Percentiles rank a stretch among this genome's conserved stretches.
Evolutionary conservation across 345 rosid genomes (phyloP).

Genomic region (Lepidium sativum): DNA sequence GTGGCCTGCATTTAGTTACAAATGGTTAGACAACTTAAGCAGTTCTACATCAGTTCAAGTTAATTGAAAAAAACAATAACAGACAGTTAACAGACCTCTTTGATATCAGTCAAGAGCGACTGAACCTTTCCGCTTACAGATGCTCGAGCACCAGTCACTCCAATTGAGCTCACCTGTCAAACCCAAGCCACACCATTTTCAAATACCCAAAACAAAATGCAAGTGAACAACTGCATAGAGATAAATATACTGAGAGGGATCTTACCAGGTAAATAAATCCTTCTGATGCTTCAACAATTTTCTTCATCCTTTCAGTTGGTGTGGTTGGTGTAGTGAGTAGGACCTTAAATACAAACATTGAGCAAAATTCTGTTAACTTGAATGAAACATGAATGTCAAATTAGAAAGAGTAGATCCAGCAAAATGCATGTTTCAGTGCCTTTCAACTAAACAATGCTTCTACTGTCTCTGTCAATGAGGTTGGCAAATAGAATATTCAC

Average conservation of each 20-base stretch:
- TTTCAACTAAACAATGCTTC: not conserved
- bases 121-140: slow-evolving; percentile 62
- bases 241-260: not conserved
- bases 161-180: slow-evolving; percentile 76
- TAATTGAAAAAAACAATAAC: not conserved
- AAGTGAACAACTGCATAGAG: not conserved
- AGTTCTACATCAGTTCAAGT: not conserved
- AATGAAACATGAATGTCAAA: not conserved
- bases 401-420: not conserved
- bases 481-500: not conserved
- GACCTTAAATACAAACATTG: slow-evolving; percentile 42
- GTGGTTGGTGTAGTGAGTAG: slow-evolving; percentile 84
- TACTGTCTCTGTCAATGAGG: not conserved
- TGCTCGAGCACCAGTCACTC: slow-evolving; percentile 89
- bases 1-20: slow-evolving; percentile 37
- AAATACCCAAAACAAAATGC: not conserved
- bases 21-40: not conserved
- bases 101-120: slow-evolving; percentile 61
- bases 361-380: not conserved
- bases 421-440: slow-evolving; percentile 2
- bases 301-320: slow-evolving; percentile 63
- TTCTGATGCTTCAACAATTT: slow-evolving; percentile 76
- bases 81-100: slow-evolving; percentile 26
- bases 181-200: slow-evolving; percentile 4
- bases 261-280: slow-evolving; percentile 90